A percentile compares a stretch with the other conserved stretches of the same genome.
Conservation (phyloP, 129 eudicot genomes). For the Lactuca saligna region DNA sequence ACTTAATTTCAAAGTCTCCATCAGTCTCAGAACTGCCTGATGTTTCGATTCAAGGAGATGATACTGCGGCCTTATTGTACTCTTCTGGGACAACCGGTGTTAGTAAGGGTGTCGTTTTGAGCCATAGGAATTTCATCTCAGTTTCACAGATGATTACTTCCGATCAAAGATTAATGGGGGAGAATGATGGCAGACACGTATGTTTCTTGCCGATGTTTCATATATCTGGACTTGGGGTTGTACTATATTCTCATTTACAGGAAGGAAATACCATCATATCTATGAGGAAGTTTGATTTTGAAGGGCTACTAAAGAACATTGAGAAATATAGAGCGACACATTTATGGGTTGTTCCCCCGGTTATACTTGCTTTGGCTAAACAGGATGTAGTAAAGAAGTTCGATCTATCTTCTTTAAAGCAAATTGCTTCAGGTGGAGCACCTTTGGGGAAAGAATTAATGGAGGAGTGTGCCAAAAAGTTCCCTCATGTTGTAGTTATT, state of each 20-base stretch:
- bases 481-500: too few relatives aligned
- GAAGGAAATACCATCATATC: conserved; percentile 64
- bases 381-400: conserved; percentile 52
- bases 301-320: conserved; percentile 51
- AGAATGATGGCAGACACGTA: conserved; percentile 41
- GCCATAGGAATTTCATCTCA: conserved; percentile 64
- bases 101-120: conserved; percentile 67
- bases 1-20: too few relatives aligned
- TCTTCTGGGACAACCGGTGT: too few relatives aligned
- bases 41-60: too few relatives aligned
- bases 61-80: too few relatives aligned
- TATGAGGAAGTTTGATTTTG: conserved; percentile 67
- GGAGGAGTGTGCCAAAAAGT: too few relatives aligned
- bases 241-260: conserved; percentile 59
- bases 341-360: conserved; percentile 91
- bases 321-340: conserved; percentile 62
- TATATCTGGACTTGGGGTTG: conserved; percentile 64
- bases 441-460: too few relatives aligned
- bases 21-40: too few relatives aligned
- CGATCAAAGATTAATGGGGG: conserved; percentile 53
- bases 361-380: conserved; percentile 72
- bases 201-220: conserved; percentile 91
- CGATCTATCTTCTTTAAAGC: conserved; percentile 68
- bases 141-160: conserved; percentile 47
- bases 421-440: conserved; percentile 94